Base-by-base conservation (phyloP, 345 rosid genomes). In the Salix brachista region DNA sequence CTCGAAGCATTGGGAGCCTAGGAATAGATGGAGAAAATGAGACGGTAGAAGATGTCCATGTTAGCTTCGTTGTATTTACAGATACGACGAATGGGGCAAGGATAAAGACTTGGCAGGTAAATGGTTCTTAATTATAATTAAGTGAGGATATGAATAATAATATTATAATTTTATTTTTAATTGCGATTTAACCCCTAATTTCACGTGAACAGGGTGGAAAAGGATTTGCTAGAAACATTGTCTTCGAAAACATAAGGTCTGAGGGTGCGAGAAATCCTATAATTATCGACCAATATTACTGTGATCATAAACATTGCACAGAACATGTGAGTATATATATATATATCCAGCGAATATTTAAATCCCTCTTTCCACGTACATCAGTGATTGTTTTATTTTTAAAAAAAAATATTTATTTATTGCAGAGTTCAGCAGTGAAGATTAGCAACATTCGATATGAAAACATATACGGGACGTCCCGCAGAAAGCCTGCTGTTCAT, bases 71-170 rank as follows among this genome's bases (percentile, higher is more conserved):
- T 56, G 39, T 26, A 11, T 83, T 89, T 67, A 65, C 34, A 26
- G 71, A 65, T 50, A 84, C 92, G 25, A 25, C 25, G 6, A 89
- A 89, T 65, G 92, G 90, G 4, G 85, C 81, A 67, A 84, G 87
- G 79, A 87, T 87, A 69, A 87, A 87, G 78, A 87, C 89, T 66
- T 86, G 87, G 90, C 89, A 86, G 90, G 87, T 86, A 79, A 32
- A 1, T 25, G 37, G 8, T 46, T 26, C 36, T 3, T 39, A 28
- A 28, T 50, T 23, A 11, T 4, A 32, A 10, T 25, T 25, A 39
- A 50, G 44, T 41, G 3, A 39, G 42, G 42, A 39, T 39, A 8
- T 39, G 42, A 9, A 39, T 39, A 39, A 1, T 41, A 2, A 9
- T 28, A 23, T 8, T 32, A 56, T 37, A 50, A 30, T 58, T 0